phyloP scores from a whole-genome alignment of 1,284 basidiomycete species.

The Leccinum fallax region DNA sequence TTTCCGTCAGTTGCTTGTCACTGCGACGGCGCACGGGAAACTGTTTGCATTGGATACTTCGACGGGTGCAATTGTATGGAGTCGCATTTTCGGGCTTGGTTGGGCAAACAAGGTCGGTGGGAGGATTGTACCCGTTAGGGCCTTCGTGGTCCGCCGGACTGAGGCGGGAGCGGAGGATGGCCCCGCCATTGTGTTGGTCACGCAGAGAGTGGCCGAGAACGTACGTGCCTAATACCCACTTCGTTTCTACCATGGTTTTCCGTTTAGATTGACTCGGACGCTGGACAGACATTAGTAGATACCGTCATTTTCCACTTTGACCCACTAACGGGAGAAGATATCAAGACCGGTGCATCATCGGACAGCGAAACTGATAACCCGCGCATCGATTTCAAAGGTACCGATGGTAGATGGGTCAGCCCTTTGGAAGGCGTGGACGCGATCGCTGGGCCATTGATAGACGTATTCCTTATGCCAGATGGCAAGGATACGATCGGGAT shows the following conservation, averaged over 20 bases:
- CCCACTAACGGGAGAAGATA: slow-evolving; percentile 73
- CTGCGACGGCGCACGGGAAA: slow-evolving; percentile 74
- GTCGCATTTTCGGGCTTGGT: slow-evolving; percentile 65
- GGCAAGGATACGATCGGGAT: slow-evolving; percentile 55
- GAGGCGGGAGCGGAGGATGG: slow-evolving; percentile 1
- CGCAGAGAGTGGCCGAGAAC: slow-evolving; percentile 60
- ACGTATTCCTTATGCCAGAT: slow-evolving; percentile 55
- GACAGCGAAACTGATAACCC: neutral
- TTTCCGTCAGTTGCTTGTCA: slow-evolving; percentile 83
- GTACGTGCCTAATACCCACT: slow-evolving; percentile 41
- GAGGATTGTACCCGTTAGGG: slow-evolving; percentile 54
- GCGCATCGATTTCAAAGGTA: slow-evolving; percentile 7
- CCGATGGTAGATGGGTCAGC: slow-evolving; percentile 18
- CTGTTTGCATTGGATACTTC: slow-evolving; percentile 83
- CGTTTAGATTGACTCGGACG: slow-evolving; percentile 12
- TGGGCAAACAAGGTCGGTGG: slow-evolving; percentile 61
- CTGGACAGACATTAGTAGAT: slow-evolving; percentile 48
- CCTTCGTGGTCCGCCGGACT: slow-evolving; percentile 35
- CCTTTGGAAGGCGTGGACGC: slow-evolving; percentile 58
- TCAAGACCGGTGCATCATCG: slow-evolving; percentile 26
- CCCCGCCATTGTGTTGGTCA: slow-evolving; percentile 59
- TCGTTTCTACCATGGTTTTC: neutral
- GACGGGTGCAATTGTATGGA: slow-evolving; percentile 79
- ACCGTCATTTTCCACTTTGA: slow-evolving; percentile 81
- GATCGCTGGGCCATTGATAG: slow-evolving; percentile 58